Base-by-base conservation (phyloP, 805 yeast species). In the Yarrowia phangngaensis region DNA sequence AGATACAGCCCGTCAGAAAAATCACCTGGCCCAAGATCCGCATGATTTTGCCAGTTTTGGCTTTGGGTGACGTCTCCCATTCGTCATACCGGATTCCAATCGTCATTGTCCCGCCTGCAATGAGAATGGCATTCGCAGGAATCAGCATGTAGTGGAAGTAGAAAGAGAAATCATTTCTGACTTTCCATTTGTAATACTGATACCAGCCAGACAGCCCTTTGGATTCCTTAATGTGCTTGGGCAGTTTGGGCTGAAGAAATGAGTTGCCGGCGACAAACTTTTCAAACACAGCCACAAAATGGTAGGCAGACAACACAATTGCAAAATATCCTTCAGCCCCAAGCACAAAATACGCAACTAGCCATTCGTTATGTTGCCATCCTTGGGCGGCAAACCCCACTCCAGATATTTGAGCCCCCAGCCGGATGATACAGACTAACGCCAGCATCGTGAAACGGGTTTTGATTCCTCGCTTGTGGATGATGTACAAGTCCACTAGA, bases 121-220 rank as follows among this genome's bases (percentile, higher is more conserved):
- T 36, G 24, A 36, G 31, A 19, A 36, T 36, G 20, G 23, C 43
- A 12, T 36, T 36, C 17, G 43, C 43, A 8, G 43, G 43, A 6
- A 36, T 26, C 28, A 36, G 43, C 43, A 36, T n/a, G 43, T 26
- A 36, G 31, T 36, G 43, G 20, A 36, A 36, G 31, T 24, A 36
- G n/a, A 36, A 4, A 12, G 43, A 36, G 17, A 17, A 13, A n/a
- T 36, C 31, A 20, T 36, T 26, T 24, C 31, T 16, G 16, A 26
- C 23, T 4, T n/a, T 4, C 43, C 43, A 36, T 1, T 4, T 16
- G 12, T n/a, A n/a, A 2, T 17, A 16, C 12, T n/a, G 17, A 13
- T 8, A 8, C 11, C 11, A 6, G 6, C 28, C 31, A 2, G 17
- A 11, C 2, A 11, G 0, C 7, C 31, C 43, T 13, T 16, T 24